Evolutionary conservation across 306 rosid species (phyloP).

Genomic region (Gynostemma pentaphyllum): DNA sequence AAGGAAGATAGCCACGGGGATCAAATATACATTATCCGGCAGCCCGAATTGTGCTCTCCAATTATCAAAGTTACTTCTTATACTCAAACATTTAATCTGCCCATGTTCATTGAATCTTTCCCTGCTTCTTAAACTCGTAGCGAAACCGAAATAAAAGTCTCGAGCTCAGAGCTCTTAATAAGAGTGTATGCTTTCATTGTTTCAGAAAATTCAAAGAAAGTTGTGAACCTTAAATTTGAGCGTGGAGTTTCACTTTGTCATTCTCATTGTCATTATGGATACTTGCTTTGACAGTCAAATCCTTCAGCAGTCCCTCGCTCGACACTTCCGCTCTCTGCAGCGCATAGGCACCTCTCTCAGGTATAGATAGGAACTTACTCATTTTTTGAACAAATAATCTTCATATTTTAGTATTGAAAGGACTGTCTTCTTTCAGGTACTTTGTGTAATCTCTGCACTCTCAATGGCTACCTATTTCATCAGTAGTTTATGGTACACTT

Average conservation of each 20-base stretch:
- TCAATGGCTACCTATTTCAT: neutral
- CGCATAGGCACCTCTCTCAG: neutral
- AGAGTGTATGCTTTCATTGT: too few species aligned
- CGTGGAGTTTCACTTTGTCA: neutral
- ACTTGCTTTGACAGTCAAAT: neutral
- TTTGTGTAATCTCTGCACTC: neutral
- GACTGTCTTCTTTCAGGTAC: neutral
- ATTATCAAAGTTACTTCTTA: conserved; percentile 27
- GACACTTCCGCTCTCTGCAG: neutral
- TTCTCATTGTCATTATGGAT: neutral
- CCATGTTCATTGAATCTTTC: neutral
- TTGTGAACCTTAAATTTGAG: neutral
- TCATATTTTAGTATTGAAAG: neutral
- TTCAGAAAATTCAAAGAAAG: too few species aligned
- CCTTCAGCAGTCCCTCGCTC: neutral
- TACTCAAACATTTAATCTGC: neutral
- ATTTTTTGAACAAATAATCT: neutral
- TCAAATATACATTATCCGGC: conserved; percentile 72
- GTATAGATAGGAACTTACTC: too few species aligned
- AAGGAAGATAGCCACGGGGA: conserved; percentile 52
- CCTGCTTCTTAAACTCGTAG: neutral
- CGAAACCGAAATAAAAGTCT: neutral
- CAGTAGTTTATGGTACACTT: neutral
- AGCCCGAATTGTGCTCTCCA: conserved; percentile 50
- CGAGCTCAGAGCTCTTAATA: neutral